Conservation (phyloP, 805 yeast genomes). For the Candida piceae region DNA sequence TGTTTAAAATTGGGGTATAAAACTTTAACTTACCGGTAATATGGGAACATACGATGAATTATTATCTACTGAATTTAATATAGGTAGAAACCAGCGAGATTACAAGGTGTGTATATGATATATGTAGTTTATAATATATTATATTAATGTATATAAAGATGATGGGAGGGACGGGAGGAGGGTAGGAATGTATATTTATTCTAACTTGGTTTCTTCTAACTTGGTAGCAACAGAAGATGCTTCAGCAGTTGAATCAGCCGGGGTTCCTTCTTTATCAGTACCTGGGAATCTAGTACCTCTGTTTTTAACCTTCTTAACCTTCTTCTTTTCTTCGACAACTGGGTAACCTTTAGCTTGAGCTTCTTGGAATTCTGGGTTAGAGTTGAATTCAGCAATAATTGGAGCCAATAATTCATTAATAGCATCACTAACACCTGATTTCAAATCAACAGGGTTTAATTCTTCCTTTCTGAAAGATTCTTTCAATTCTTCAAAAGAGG, state of each 20-base stretch:
- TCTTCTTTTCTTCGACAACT: slow-evolving; percentile 55
- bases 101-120: too few relatives aligned
- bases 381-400: slow-evolving; percentile 62
- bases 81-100: too few relatives aligned
- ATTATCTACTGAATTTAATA: too few relatives aligned
- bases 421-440: slow-evolving; percentile 83
- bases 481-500: slow-evolving; percentile 61
- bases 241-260: slow-evolving; percentile 19
- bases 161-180: too few relatives aligned
- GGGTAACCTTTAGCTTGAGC: slow-evolving; percentile 83
- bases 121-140: too few relatives aligned
- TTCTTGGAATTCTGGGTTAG: slow-evolving; percentile 66
- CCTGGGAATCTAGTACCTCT: slow-evolving; percentile 93
- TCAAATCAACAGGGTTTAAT: slow-evolving; percentile 90
- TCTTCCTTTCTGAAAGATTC: slow-evolving; percentile 66
- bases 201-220: slow-evolving; percentile 35
- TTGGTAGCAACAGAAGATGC: slow-evolving; percentile 26
- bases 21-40: too few relatives aligned
- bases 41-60: too few relatives aligned
- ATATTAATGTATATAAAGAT: background rate
- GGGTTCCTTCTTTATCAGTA: slow-evolving; percentile 28
- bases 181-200: slow-evolving; percentile 8
- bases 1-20: too few relatives aligned
- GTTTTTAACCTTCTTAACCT: slow-evolving; percentile 73
- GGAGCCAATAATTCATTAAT: slow-evolving; percentile 81